Evolutionary conservation across 345 rosid genomes (phyloP), one percentile per base, ranked within the genome.

Genomic region (Combretum micranthum): DNA sequence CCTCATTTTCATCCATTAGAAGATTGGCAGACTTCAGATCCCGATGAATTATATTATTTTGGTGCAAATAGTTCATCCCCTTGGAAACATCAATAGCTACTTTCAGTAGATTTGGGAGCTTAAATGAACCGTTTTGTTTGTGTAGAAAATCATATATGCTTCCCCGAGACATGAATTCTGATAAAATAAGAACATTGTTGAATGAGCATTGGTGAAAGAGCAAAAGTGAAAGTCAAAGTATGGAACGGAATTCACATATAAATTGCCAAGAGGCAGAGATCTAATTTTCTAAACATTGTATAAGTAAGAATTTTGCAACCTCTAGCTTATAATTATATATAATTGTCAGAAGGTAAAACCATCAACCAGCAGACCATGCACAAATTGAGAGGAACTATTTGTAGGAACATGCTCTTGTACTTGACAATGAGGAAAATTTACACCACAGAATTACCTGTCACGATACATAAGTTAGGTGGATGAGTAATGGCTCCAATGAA

Each of bases 21-120:
- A 93, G 97, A 80, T 93, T 93, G 59, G 96, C 97, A 71, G 96
- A 83, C 73, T 93, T 89, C 60, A 93, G 75, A 83, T 93, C 97
- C 77, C 97, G 76, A 70, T 93, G 99, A 59, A 89, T 83, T 52
- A 93, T 93, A 66, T 87, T 89, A 71, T 93, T 93, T 73, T 85
- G 96, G 77, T 89, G 99, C 68, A 93, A 77, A 77, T 85, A 93
- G 65, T 80, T 80, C 99, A 93, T 93, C 73, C 99, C 99, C 81
- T 86, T 89, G 22, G 99, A 79, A 25, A 93, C 82, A 58, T 87
- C 97, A 52, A 84, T 69, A 21, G 92, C 96, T 52, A 83, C 88
- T 83, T 82, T 87, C 70, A 93, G 89, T 53, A 93, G 79, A 67
- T 84, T 59, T 23, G 81, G 88, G 75, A 87, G 82, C 75, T 77